Base-by-base conservation (phyloP, 257 asterid species). In the Nicotiana knightiana region DNA sequence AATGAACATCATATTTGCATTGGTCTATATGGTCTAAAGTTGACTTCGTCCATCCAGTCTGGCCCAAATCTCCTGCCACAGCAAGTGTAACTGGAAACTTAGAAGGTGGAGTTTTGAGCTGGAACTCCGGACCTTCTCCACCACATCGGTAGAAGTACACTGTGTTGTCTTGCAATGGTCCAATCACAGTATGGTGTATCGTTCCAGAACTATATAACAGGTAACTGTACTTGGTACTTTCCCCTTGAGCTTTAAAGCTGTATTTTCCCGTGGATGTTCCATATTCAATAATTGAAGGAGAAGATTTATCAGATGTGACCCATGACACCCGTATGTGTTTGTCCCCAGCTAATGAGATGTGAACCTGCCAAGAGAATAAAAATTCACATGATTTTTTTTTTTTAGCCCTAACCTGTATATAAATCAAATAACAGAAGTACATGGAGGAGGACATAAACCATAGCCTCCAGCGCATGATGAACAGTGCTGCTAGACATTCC, bases 61-160 rank as follows among this genome's bases (percentile, higher is more conserved):
- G 99, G 37, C 99, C 99, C 83, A 96, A 86, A 89, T 96, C 99
- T 30, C 98, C 98, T 0, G 98, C 97, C 86, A 96, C 97, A 1
- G 98, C 97, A 83, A 96, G 89, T 63, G 96, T 91, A 61, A 94
- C 63, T 0, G 99, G 99, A 88, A 96, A 92, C 79, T 89, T 85
- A 53, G 99, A 90, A 0, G 98, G 99, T 0, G 98, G 97, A 65
- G 98, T 93, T 84, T 91, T 96, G 83, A 96, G 88, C 80, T 92
- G 92, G 84, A 94, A 91, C 89, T 93, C 98, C 0, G 93, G 89
- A 68, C 88, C 98, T 82, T 86, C 87, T 43, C 97, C 92, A 35
- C 98, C 98, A 85, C 99, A 96, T 13, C 87, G 85, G 55, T 96
- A 96, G 87, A 85, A 96, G 81, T 96, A 96, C 48, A 85, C 4